phyloP scores from a whole-genome alignment of 1,284 basidiomycete genomes.

The Dichomitus squalens region DNA sequence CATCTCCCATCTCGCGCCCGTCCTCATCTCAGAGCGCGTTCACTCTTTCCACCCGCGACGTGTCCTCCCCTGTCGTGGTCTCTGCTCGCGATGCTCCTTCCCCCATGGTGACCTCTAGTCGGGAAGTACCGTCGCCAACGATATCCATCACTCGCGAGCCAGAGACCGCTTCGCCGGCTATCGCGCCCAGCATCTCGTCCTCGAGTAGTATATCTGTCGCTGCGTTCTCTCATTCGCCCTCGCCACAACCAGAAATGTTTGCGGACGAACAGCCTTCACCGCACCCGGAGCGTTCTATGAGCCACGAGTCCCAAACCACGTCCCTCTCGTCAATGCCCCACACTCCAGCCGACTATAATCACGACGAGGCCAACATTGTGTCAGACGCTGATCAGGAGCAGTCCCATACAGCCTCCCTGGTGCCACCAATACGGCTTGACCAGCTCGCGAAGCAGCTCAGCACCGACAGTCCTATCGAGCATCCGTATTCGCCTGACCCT shows the following conservation, averaged over 20 bases:
- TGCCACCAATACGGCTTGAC: constrained; percentile 12
- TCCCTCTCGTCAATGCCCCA: constrained; percentile 26
- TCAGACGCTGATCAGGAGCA: not conserved
- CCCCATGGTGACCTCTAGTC: constrained; percentile 23
- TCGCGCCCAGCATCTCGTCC: constrained; percentile 15
- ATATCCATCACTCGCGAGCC: constrained; percentile 5
- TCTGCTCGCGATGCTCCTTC: constrained; percentile 2
- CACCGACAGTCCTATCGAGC: constrained; percentile 18
- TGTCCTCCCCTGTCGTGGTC: constrained; percentile 5
- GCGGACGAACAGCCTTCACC: constrained; percentile 17
- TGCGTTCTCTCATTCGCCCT: constrained; percentile 7
- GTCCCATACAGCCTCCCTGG: not conserved
- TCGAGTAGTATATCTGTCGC: constrained; percentile 6
- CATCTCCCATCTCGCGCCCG: constrained; percentile 31
- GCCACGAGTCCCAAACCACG: constrained; percentile 27
- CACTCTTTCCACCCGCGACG: constrained; percentile 23
- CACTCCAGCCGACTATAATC: constrained; percentile 27
- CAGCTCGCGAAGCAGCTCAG: constrained; percentile 19
- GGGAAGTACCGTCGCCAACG: constrained; percentile 17
- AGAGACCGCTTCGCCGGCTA: constrained; percentile 16
- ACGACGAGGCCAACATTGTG: constrained; percentile 15
- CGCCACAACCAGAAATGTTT: constrained; percentile 12
- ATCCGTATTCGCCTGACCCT: constrained; percentile 9
- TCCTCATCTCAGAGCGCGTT: constrained; percentile 29
- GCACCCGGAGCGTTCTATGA: constrained; percentile 18